These are phyloP conservation scores for Nakazawaea siamensis DNA, from an alignment of 805 yeast genomes.

Conservation along the genomic window DNA sequence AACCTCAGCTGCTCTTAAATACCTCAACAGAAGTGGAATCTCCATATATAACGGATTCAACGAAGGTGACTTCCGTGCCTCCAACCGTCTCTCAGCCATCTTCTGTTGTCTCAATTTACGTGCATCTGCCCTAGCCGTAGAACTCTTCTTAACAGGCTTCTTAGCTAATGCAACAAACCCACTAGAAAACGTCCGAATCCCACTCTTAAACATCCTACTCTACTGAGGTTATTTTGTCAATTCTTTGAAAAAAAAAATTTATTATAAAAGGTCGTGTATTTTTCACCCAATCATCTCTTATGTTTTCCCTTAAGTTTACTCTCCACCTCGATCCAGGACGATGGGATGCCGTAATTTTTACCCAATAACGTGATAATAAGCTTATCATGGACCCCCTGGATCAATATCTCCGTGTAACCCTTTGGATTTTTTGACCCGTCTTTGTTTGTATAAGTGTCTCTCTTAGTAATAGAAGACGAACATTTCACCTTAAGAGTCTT, in stretches of 20 bases:
- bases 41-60: constrained; percentile 61
- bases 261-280: no score
- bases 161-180: constrained; percentile 1
- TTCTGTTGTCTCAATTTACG: constrained; percentile 8
- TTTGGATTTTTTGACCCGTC: constrained; percentile 16
- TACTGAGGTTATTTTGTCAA: no score
- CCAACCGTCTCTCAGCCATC: constrained; percentile 17
- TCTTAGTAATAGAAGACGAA: constrained; percentile 81
- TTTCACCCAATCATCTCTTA: constrained; percentile 28
- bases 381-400: constrained; percentile 85
- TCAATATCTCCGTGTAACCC: constrained; percentile 54
- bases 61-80: constrained; percentile 34
- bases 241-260: no score
- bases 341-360: constrained; percentile 52
- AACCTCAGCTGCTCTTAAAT: constrained; percentile 82
- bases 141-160: constrained; percentile 6
- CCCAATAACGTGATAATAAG: constrained; percentile 49
- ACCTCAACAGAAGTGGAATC: constrained; percentile 64
- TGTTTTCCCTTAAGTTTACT: constrained; percentile 54
- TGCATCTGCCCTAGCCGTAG: constrained; percentile 11
- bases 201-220: not conserved
- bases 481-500: constrained; percentile 68
- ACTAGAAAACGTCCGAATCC: not conserved
- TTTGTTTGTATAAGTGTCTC: constrained; percentile 48
- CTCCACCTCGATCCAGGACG: constrained; percentile 55